Conservation (phyloP, 345 rosid species). For the Pistacia integerrima region DNA sequence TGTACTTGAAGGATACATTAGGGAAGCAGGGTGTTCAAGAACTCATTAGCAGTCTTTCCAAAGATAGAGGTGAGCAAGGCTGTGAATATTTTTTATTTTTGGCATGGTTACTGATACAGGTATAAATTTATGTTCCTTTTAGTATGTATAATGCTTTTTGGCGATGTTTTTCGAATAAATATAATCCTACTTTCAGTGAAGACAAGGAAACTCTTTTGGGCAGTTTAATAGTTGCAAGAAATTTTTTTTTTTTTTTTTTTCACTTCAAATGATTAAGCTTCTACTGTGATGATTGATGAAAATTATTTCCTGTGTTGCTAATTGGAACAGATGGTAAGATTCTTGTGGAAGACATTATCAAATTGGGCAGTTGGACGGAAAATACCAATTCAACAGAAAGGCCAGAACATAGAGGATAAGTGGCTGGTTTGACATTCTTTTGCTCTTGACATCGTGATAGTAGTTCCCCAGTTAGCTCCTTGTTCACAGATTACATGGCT, state of each 20-base stretch:
- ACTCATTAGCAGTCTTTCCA: constrained; percentile 71
- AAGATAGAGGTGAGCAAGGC: constrained; percentile 63
- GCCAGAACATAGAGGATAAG: constrained; percentile 11
- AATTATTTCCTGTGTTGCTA: neutral
- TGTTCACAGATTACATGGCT: neutral
- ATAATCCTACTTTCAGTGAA: neutral
- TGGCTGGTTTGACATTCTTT: neutral
- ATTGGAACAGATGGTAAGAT: constrained; percentile 80
- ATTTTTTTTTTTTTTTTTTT: no score
- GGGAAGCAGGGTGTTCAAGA: constrained; percentile 80
- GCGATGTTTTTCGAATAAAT: no score
- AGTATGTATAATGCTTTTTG: neutral
- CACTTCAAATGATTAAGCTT: neutral
- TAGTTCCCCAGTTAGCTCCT: neutral
- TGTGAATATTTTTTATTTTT: neutral
- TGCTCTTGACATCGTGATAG: neutral
- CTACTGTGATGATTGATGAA: neutral
- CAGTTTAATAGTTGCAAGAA: neutral
- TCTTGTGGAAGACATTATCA: constrained; percentile 91
- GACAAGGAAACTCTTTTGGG: neutral
- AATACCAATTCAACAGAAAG: constrained; percentile 48
- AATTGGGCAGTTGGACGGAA: constrained; percentile 69
- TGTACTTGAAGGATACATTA: constrained; percentile 68
- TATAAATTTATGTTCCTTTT: neutral
- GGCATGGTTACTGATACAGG: neutral